phyloP scores from a whole-genome alignment of 805 yeast genomes.

The Blastobotrys chiropterorum region DNA sequence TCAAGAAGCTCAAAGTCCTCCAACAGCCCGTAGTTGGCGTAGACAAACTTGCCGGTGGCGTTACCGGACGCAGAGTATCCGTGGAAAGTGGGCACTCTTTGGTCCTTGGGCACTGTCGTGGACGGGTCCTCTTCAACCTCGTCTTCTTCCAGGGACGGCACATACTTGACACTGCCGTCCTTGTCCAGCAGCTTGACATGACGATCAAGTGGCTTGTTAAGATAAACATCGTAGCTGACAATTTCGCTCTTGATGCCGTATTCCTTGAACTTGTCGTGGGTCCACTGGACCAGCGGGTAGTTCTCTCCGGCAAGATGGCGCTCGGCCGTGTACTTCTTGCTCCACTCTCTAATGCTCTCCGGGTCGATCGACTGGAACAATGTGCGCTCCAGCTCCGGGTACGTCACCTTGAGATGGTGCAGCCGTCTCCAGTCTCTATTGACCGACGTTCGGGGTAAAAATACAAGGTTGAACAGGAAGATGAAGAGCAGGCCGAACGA shows the following conservation, averaged over 20 bases:
- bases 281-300: slow-evolving; percentile 43
- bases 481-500: slow-evolving; percentile 46
- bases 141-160: slow-evolving; percentile 51
- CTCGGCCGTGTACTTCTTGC: slow-evolving; percentile 43
- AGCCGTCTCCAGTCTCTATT: slow-evolving; percentile 73
- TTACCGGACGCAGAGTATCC: slow-evolving; percentile 74
- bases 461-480: slow-evolving; percentile 56
- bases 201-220: slow-evolving; percentile 57
- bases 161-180: slow-evolving; percentile 35
- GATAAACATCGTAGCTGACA: slow-evolving; percentile 54
- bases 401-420: slow-evolving; percentile 59
- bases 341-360: slow-evolving; percentile 44
- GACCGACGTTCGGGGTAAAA: slow-evolving; percentile 78
- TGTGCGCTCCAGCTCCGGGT: slow-evolving; percentile 61
- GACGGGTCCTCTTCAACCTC: slow-evolving; percentile 47
- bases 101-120: slow-evolving; percentile 36
- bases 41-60: slow-evolving; percentile 59
- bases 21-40: slow-evolving; percentile 62
- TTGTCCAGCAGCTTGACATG: slow-evolving; percentile 39
- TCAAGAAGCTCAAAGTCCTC: slow-evolving; percentile 50
- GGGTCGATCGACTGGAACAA: slow-evolving; percentile 40
- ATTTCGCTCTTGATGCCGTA: slow-evolving; percentile 51
- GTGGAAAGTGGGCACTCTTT: slow-evolving; percentile 60
- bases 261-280: slow-evolving; percentile 49
- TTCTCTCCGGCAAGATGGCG: slow-evolving; percentile 51